phyloP scores from a whole-genome alignment of 2,329 filamentous ascomycete species.

The Hypoxylon sp. region DNA sequence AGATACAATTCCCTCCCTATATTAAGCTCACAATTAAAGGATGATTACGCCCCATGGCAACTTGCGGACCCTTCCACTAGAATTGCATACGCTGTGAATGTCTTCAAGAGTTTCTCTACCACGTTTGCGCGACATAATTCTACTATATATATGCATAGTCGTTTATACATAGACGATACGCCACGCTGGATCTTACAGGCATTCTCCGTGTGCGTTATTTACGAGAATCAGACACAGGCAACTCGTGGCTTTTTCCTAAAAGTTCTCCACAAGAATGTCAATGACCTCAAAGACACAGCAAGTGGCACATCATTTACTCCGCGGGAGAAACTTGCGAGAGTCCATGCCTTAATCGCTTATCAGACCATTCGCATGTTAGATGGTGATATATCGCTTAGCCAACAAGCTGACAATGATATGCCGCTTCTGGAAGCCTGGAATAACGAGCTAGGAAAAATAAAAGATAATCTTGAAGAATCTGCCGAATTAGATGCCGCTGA shows the following conservation, averaged over 20 bases:
- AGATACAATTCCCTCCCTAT: neutral
- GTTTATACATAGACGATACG: slow-evolving; percentile 59
- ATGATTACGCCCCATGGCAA: slow-evolving; percentile 47
- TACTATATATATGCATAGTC: slow-evolving; percentile 61
- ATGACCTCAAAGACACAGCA: slow-evolving; percentile 57
- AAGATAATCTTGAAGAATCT: slow-evolving; percentile 56
- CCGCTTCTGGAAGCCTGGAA: slow-evolving; percentile 58
- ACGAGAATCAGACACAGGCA: slow-evolving; percentile 56
- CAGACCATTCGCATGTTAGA: slow-evolving; percentile 62
- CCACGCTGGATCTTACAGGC: slow-evolving; percentile 59
- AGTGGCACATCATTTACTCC: slow-evolving; percentile 49
- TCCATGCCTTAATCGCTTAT: slow-evolving; percentile 61
- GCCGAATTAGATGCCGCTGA: slow-evolving; percentile 44
- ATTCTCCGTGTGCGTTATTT: slow-evolving; percentile 60
- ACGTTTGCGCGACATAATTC: slow-evolving; percentile 56
- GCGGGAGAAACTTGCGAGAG: slow-evolving; percentile 60
- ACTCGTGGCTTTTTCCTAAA: slow-evolving; percentile 60
- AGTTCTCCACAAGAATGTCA: slow-evolving; percentile 58
- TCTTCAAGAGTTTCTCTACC: slow-evolving; percentile 55
- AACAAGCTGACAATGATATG: slow-evolving; percentile 60
- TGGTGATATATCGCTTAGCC: slow-evolving; percentile 59
- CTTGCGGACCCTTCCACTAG: slow-evolving; percentile 60
- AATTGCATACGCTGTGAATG: slow-evolving; percentile 56
- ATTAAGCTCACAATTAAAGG: slow-evolving; percentile 30
- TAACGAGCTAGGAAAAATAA: slow-evolving; percentile 54